A percentile compares a stretch with the other conserved stretches of the same genome.
phyloP scores from a whole-genome alignment of 163 green algal species.

The Scenedesmus sp. region DNA sequence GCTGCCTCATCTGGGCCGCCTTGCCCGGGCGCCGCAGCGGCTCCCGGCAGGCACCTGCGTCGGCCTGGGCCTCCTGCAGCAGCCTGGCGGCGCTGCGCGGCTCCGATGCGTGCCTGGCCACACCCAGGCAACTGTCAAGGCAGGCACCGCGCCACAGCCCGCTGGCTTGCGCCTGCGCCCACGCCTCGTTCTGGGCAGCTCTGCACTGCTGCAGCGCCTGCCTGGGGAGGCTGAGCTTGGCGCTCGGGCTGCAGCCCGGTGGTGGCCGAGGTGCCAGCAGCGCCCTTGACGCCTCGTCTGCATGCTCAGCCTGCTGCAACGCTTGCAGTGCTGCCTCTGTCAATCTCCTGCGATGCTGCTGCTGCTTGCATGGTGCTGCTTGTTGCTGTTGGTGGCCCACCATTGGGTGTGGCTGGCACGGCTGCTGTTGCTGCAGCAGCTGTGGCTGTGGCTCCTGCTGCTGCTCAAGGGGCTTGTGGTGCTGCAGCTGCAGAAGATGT shows the following conservation, averaged over 20 bases:
- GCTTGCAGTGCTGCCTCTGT: too few relatives aligned
- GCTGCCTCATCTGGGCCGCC: too few relatives aligned
- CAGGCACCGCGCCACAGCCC: background rate
- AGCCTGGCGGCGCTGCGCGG: too few relatives aligned
- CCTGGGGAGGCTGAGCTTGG: too few relatives aligned
- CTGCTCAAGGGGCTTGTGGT: background rate
- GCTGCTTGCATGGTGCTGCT: too few relatives aligned
- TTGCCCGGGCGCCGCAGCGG: background rate
- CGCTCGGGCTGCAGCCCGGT: too few relatives aligned
- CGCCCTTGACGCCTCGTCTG: too few relatives aligned
- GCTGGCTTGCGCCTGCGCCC: background rate
- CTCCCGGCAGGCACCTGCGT: background rate
- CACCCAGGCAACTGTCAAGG: background rate
- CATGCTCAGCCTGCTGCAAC: too few relatives aligned
- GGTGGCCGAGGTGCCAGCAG: too few relatives aligned
- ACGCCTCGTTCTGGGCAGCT: background rate
- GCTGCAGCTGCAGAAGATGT: background rate
- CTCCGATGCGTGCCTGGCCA: background rate
- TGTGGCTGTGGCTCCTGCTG: background rate
- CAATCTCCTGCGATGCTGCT: background rate
- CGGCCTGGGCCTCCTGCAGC: background rate
- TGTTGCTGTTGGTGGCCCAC: background rate
- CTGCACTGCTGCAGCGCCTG: background rate
- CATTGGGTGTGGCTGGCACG: background rate
- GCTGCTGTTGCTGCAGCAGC: background rate